Evolutionary conservation across 169 alveolate genomes (phyloP).

Genomic region (Eimeria acervulina): DNA sequence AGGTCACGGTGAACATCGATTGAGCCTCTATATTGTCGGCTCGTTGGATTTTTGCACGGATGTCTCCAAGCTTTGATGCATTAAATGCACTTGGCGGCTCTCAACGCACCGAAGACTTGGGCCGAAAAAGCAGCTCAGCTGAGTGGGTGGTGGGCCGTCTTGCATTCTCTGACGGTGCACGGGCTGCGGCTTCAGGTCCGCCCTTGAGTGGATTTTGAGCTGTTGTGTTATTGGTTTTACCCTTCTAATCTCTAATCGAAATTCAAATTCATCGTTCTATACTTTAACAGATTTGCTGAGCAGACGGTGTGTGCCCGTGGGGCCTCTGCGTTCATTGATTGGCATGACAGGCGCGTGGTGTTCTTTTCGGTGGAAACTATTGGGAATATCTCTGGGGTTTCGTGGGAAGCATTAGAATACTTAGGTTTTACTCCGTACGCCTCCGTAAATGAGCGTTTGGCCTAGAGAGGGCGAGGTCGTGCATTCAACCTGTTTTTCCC

Average conservation of each 20-base stretch:
- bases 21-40: not conserved
- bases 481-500: not conserved
- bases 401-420: not conserved
- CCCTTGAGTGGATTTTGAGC: not conserved
- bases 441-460: not conserved
- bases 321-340: constrained; percentile 44
- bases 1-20: not conserved
- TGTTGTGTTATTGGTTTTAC: not conserved
- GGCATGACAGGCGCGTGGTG: constrained; percentile 9
- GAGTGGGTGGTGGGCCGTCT: not conserved
- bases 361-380: not conserved
- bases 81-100: not conserved
- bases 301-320: constrained; percentile 29
- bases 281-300: not conserved
- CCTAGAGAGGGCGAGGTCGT: not conserved
- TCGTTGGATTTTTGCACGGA: not conserved
- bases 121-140: not conserved
- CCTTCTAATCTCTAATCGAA: not conserved
- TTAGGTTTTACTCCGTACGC: not conserved
- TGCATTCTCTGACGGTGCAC: not conserved
- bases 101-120: not conserved
- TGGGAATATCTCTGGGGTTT: not conserved
- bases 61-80: not conserved
- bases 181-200: not conserved
- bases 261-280: not conserved